Evolutionary conservation across 2,329 filamentous ascomycete genomes (phyloP), one percentile per base, ranked within the genome.

Genomic region (Domatiomyces catenatus): DNA sequence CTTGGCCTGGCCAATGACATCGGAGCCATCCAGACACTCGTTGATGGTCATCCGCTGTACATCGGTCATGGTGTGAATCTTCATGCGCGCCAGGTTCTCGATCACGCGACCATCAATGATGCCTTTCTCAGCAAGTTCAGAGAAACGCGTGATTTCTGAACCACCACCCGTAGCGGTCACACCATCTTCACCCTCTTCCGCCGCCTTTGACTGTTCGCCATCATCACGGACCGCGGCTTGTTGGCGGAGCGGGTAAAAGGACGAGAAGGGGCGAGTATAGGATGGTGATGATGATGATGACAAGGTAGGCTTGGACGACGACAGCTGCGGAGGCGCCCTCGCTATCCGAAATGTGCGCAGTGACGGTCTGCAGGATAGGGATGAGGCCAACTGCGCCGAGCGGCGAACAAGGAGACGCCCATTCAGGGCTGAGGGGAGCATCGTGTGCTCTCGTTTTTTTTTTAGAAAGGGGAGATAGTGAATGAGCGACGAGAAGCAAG

Each of bases 41-140:
- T 79, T 79, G 63, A 98, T 88, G 10, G 90, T 94, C 64, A 82
- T 76, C 46, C 79, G 75, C 67, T 98, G 92, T 12, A 98, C 90
- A 19, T 92, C 84, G 19, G 90, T 96, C 92, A 98, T 96, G 42
- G 73, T 79, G 47, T 83, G 76, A 59, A 95, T 83, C 24, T 75
- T 71, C 81, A 96, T 85, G 48, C 79, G 76, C 1, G 77, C 84
- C 59, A 98, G 80, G 22, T 82, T 75, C 3, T 72, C 62, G 55
- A 94, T 73, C 48, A 95, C 68, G 52, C 73, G 77, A 20, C 67
- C 62, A 62, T 89, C 73, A 43, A 94, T 76, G 46, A 72, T 52
- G 2, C 63, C 63, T 24, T 63, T 56, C 1, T 61, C 56, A 26
- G 58, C 61, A 47, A 73, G 57, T 44, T 71, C 65, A 15, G 60